A percentile compares a stretch with the other conserved stretches of the same genome.
Evolutionary conservation across 1,139 yeast genomes (phyloP).

Genomic region (Pichia sp.): DNA sequence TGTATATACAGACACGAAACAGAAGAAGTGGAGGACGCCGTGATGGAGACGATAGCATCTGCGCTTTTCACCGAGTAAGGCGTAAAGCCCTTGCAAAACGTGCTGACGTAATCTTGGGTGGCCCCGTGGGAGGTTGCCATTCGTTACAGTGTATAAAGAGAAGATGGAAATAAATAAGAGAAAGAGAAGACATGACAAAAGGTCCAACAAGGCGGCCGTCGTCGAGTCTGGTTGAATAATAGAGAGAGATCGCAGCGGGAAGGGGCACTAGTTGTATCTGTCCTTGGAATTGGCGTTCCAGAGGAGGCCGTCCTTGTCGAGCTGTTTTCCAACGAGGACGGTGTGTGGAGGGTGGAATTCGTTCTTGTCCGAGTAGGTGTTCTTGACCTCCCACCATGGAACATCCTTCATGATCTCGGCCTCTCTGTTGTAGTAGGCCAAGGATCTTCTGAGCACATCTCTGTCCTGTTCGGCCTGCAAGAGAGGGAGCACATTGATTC

Average conservation of each 20-base stretch:
- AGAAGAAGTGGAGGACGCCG: no score
- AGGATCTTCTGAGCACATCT: conserved; percentile 68
- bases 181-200: not conserved
- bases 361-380: conserved; percentile 32
- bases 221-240: not conserved
- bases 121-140: no score
- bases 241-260: not conserved
- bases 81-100: no score
- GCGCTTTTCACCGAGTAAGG: no score
- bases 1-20: no score
- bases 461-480: conserved; percentile 82
- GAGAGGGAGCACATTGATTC: conserved; percentile 69
- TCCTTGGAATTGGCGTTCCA: conserved; percentile 32
- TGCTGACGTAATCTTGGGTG: no score
- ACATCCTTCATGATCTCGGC: conserved; percentile 57
- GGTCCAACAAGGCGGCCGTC: not conserved
- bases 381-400: conserved; percentile 53
- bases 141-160: not conserved
- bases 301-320: conserved; percentile 29
- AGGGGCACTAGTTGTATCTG: conserved; percentile 21
- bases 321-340: conserved; percentile 32
- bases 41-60: no score
- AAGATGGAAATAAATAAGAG: conserved; percentile 7
- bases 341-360: conserved; percentile 36
- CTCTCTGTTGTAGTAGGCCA: conserved; percentile 67